Evolutionary conservation across 2,329 filamentous ascomycete species (phyloP).

Genomic region (Colletotrichum sp.): DNA sequence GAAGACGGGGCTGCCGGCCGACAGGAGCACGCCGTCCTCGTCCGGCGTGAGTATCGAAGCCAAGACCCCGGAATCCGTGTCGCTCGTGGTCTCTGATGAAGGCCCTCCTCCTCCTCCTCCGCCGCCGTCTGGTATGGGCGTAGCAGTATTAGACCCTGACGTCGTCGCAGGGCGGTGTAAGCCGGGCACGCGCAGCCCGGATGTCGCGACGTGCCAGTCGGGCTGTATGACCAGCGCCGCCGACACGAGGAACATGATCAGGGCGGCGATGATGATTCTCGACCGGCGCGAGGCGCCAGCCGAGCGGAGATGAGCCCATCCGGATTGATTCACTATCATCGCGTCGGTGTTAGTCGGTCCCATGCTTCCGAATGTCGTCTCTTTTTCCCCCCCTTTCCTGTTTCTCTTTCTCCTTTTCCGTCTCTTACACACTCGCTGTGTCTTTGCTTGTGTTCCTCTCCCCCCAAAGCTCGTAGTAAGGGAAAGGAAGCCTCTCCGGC

Average conservation of each 20-base stretch:
- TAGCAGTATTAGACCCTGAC: not conserved
- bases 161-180: not conserved
- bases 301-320: not conserved
- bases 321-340: not conserved
- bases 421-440: not conserved
- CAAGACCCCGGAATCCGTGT: not conserved
- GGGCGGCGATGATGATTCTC: not conserved
- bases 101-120: not conserved
- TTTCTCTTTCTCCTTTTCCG: not conserved
- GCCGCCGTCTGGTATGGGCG: not conserved
- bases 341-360: not conserved
- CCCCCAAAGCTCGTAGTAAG: not conserved
- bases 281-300: not conserved
- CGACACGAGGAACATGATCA: constrained; percentile 1
- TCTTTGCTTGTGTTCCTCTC: not conserved
- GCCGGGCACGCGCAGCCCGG: not conserved
- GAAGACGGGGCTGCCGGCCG: not conserved
- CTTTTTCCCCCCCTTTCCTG: not conserved
- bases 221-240: not conserved
- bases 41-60: not conserved
- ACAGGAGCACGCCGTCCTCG: constrained; percentile 4
- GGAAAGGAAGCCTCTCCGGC: not conserved
- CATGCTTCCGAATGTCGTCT: not conserved
- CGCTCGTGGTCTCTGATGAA: not conserved
- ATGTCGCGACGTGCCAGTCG: not conserved